These are phyloP conservation scores for Isatis lusitanica DNA, from an alignment of 441 rosid genomes.

Conservation along the genomic window DNA sequence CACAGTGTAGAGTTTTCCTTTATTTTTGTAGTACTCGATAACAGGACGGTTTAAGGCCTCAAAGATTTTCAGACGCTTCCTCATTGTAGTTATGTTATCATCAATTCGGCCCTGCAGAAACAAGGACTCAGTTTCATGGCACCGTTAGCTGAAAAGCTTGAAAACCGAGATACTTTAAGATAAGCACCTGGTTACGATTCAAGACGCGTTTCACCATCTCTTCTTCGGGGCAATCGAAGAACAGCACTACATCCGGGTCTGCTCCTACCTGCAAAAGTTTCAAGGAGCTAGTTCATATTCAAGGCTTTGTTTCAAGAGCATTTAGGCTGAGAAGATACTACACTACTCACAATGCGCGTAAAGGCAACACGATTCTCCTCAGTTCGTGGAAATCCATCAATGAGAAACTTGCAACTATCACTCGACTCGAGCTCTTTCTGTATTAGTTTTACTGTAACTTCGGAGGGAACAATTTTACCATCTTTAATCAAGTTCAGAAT, in stretches of 20 bases:
- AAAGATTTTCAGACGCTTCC: slow-evolving; percentile 75
- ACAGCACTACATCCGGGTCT: slow-evolving; percentile 79
- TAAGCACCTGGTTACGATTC: slow-evolving; percentile 78
- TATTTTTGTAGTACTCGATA: slow-evolving; percentile 66
- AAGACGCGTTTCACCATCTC: slow-evolving; percentile 92
- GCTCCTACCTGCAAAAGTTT: slow-evolving; percentile 53
- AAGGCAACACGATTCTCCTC: slow-evolving; percentile 77
- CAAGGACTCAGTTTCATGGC: neutral
- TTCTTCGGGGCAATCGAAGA: slow-evolving; percentile 84
- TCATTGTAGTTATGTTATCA: slow-evolving; percentile 81
- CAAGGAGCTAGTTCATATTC: neutral
- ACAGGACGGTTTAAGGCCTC: slow-evolving; percentile 70
- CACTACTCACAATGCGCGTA: slow-evolving; percentile 56
- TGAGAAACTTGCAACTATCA: slow-evolving; percentile 57
- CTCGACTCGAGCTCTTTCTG: slow-evolving; percentile 62
- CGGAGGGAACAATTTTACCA: slow-evolving; percentile 77
- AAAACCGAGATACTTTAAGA: neutral
- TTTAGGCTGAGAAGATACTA: neutral
- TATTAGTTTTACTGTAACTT: slow-evolving; percentile 62
- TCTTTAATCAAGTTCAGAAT: slow-evolving; percentile 66
- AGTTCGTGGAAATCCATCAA: slow-evolving; percentile 77
- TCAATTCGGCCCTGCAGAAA: slow-evolving; percentile 82
- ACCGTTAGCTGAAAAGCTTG: neutral
- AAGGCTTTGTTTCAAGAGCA: neutral
- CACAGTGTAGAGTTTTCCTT: slow-evolving; percentile 78